phyloP scores from a whole-genome alignment of 148 eudicot genomes.

The Rhododendron griersonianum region DNA sequence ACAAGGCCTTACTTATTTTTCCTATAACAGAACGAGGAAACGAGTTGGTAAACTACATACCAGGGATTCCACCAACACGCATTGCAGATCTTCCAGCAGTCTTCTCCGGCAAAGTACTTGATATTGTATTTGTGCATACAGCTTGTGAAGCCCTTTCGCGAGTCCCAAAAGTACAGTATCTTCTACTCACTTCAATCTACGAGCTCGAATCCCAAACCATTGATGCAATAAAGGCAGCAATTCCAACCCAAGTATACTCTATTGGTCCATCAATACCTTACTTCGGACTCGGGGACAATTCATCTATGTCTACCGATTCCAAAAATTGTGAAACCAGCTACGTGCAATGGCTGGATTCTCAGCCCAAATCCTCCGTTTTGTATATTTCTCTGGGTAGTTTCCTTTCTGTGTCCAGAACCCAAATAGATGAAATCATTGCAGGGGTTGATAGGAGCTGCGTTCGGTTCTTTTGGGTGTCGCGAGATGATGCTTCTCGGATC shows the following conservation, averaged over 20 bases:
- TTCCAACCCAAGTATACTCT: background rate
- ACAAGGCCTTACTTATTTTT: background rate
- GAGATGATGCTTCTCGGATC: conserved; percentile 28
- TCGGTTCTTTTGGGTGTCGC: conserved; percentile 54
- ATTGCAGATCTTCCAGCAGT: conserved; percentile 42
- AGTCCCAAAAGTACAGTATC: conserved; percentile 32
- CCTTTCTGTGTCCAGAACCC: conserved; percentile 44
- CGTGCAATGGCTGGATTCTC: conserved; percentile 38
- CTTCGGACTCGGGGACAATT: conserved; percentile 16
- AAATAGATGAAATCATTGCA: conserved; percentile 45
- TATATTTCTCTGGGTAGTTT: conserved; percentile 64
- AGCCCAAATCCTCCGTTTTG: conserved; percentile 40
- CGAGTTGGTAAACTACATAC: conserved; percentile 46
- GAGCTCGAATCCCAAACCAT: conserved; percentile 22
- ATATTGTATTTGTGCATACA: background rate
- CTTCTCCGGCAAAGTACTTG: conserved; percentile 25
- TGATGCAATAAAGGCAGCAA: conserved; percentile 7
- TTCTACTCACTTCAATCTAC: conserved; percentile 14
- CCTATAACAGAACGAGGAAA: conserved; percentile 25
- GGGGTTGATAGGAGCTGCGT: conserved; percentile 52
- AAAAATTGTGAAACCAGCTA: conserved; percentile 8
- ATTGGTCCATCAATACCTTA: conserved; percentile 35
- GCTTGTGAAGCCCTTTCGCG: conserved; percentile 18
- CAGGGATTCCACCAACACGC: conserved; percentile 48
- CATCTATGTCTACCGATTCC: background rate